Evolutionary conservation across 1,284 basidiomycete genomes (phyloP).

Genomic region (Takashimella tepidaria): DNA sequence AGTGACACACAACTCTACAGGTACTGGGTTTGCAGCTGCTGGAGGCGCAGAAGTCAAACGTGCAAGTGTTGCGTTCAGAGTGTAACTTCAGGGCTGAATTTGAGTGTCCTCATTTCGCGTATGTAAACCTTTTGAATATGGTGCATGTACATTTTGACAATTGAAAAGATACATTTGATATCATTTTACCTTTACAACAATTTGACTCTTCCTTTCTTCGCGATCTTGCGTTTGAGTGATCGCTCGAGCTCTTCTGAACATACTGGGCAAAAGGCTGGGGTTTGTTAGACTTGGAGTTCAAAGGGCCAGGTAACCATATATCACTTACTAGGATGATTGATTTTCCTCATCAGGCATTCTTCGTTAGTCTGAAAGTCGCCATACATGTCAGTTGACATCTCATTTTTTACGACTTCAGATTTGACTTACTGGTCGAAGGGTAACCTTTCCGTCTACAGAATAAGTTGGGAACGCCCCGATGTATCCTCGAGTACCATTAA

Average conservation of each 20-base stretch:
- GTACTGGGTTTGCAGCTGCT: conserved; percentile 82
- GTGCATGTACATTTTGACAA: no score
- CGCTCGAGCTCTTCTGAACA: conserved; percentile 61
- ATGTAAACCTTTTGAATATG: no score
- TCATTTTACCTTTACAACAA: no score
- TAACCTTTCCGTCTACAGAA: conserved; percentile 27
- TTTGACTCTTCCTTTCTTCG: no score
- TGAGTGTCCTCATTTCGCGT: no score
- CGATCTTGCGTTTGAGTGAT: conserved; percentile 20
- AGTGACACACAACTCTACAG: conserved; percentile 47
- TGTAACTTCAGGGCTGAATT: no score
- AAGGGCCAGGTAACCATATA: not conserved
- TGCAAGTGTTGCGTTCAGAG: conserved; percentile 36
- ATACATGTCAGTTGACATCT: not conserved
- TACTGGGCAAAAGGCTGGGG: conserved; percentile 62
- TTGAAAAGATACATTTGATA: no score
- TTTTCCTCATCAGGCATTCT: conserved; percentile 74
- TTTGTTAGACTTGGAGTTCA: conserved; percentile 20
- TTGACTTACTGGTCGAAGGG: conserved; percentile 36
- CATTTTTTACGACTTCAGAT: no score
- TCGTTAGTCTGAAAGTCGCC: conserved; percentile 57
- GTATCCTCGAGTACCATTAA: conserved; percentile 56
- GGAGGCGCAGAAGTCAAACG: conserved; percentile 69
- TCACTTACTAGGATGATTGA: conserved; percentile 48
- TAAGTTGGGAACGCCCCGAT: conserved; percentile 72